Base-by-base conservation (phyloP, 331 rosid genomes). In the Telfairia occidentalis region DNA sequence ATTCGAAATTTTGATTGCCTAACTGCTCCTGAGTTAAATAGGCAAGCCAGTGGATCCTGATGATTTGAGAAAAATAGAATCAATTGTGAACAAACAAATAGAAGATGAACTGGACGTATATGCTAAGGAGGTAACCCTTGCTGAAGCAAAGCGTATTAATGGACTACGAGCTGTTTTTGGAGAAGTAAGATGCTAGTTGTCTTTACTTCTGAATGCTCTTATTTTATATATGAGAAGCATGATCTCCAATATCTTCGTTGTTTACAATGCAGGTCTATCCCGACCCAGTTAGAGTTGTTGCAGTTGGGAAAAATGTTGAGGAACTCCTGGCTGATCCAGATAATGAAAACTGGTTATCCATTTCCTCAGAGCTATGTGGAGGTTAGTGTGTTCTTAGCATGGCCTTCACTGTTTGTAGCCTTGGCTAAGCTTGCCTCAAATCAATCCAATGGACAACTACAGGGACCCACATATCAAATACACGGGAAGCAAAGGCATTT, bases 141-240 rank as follows among this genome's bases (percentile, higher is more conserved):
- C 79, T 50, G 96, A 91, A 18, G 98, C 97, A 55, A 86, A 86
- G 82, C 83, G 78, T 32, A 90, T 95, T 63, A 87, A 90, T 65
- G 96, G 98, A 69, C 76, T 95, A 73, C 89, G 98, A 87, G 98
- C 97, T 80, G 98, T 95, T 70, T 95, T 95, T 84, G 98, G 98
- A 65, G 98, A 95, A 86, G 98, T 94, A 81, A 81, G 90, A 57
- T 58, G 71, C 43, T 79, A 70, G 18, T 59, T 71, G 77, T 49
- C 73, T 69, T 77, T 18, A 37, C 80, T 1, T 76, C 59, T 60
- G 65, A 40, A 61, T 28, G 26, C 24, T 75, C 19, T 35, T 15
- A 23, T 7, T 32, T 46, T 12, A 76, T 71, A 69, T 73, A 16
- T 6, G 57, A 45, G 45, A 76, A 69, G 30, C 53, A 6, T 69